phyloP scores from a whole-genome alignment of 169 alveolate species.

The Hepatocystis sp. region DNA sequence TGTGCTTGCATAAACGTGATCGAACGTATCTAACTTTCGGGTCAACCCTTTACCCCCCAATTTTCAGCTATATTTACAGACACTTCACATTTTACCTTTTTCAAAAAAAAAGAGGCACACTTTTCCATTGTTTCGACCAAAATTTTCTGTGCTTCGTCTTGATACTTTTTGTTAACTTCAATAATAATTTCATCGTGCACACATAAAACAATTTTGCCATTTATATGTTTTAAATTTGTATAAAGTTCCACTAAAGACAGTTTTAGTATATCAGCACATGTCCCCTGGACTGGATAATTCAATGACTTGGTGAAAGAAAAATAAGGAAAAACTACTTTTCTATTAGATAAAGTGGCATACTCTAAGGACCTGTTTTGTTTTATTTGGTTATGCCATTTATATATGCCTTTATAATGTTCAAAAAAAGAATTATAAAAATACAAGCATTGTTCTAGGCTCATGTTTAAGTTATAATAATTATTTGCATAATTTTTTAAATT shows the following conservation, averaged over 20 bases:
- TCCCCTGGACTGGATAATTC: slow-evolving; percentile 92
- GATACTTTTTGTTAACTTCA: slow-evolving; percentile 84
- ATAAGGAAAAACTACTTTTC: slow-evolving; percentile 86
- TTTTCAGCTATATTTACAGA: slow-evolving; percentile 87
- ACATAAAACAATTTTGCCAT: slow-evolving; percentile 86
- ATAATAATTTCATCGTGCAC: slow-evolving; percentile 89
- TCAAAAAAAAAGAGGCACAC: slow-evolving; percentile 86
- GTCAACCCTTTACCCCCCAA: slow-evolving; percentile 88
- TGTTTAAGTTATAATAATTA: slow-evolving; percentile 82
- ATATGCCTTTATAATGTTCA: slow-evolving; percentile 85
- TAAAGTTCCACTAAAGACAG: slow-evolving; percentile 86
- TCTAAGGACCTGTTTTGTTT: slow-evolving; percentile 78
- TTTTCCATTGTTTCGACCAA: slow-evolving; percentile 86
- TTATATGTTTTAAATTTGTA: slow-evolving; percentile 76
- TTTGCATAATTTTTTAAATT: slow-evolving; percentile 88
- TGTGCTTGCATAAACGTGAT: no score
- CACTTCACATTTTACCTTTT: slow-evolving; percentile 89
- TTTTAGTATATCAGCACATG: slow-evolving; percentile 91
- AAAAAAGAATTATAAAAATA: slow-evolving; percentile 85
- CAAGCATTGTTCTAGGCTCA: slow-evolving; percentile 83
- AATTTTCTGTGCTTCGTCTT: slow-evolving; percentile 83
- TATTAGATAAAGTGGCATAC: slow-evolving; percentile 81
- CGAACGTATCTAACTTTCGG: no score
- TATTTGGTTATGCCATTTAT: slow-evolving; percentile 87
- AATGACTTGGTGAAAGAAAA: slow-evolving; percentile 88